Base-by-base conservation (phyloP, 257 asterid genomes). In the Lantana camara region DNA sequence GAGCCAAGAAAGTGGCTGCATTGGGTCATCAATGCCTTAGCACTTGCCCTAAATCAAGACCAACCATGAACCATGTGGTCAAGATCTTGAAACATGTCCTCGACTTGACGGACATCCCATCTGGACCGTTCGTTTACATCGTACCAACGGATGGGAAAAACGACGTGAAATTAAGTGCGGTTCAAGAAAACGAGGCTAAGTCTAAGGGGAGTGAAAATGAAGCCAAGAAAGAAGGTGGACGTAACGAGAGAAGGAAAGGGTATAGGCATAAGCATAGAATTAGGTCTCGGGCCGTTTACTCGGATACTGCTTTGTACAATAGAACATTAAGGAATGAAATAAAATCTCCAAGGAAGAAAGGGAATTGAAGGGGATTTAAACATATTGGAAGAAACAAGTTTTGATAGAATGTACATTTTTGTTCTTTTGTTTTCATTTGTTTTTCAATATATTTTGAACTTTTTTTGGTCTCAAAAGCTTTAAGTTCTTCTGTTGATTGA, bases 1-100 rank as follows among this genome's bases (percentile, higher is more conserved):
- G 96, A 3, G 93, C 93, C 3, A 86, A 74, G 69, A 89, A 59
- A 67, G 83, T 86, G 16, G 94, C 96, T 60, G 63, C 82, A 35
- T 67, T 91, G 81, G 96, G 92, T 38, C 75, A 72, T 35, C 85
- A 75, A 15, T 91, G 98, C 73, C 53, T 86, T 40, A 78, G 81
- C 68, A 91, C 71, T 67, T 21, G 60, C 2, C 84, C 92, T 0
- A 83, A 81, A 68, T 72, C 68, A 17, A 82, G 98, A 70, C 98
- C 98, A 3, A 77, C 57, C 29, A 91, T 91, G 96, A 70, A 58
- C 61, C 60, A 71, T 11, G 88, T 83, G 4, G 92, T 91, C 44
- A 81, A 82, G 60, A 41, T 53, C 9, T 59, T 91, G 69, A 89
- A 91, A 35, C 72, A 78, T 9, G 69, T 88, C 42, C 27, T 77